Evolutionary conservation across 169 alveolate genomes (phyloP).

Genomic region (Eimeria maxima): DNA sequence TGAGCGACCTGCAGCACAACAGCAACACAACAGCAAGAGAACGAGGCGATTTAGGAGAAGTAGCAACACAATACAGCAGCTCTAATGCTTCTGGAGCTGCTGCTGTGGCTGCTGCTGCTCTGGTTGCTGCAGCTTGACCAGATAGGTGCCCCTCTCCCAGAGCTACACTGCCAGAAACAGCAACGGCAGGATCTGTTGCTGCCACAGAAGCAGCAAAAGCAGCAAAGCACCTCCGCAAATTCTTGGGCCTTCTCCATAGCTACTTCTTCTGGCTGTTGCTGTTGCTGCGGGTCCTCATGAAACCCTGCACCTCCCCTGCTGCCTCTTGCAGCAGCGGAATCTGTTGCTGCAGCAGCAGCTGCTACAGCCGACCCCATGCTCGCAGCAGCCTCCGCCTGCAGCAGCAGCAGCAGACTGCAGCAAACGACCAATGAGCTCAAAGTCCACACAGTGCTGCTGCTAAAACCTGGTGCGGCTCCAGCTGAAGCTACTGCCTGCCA

Average conservation of each 20-base stretch:
- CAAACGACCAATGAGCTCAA: neutral
- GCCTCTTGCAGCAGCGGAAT: constrained; percentile 2
- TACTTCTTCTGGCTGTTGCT: constrained; percentile 17
- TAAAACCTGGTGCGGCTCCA: neutral
- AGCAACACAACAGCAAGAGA: neutral
- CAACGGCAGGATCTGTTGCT: constrained; percentile 21
- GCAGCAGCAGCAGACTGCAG: neutral
- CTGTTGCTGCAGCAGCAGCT: constrained; percentile 6
- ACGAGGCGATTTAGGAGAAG: neutral
- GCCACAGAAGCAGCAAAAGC: neutral
- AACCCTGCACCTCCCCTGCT: neutral
- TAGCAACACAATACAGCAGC: neutral
- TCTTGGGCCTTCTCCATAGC: constrained; percentile 45
- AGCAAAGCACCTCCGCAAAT: constrained; percentile 28
- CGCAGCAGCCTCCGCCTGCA: neutral
- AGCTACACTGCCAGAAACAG: neutral
- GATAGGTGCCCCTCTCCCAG: neutral
- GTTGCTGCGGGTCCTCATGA: constrained; percentile 25
- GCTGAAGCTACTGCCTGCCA: neutral
- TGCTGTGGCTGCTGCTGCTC: neutral
- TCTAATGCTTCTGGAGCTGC: neutral
- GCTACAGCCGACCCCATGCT: neutral
- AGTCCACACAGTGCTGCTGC: neutral
- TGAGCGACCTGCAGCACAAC: constrained; percentile 76
- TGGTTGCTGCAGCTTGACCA: too few relatives aligned